Percentiles rank a stretch among this genome's conserved stretches.
These are phyloP conservation scores for Teunomyces panamensis DNA, from an alignment of 805 yeast species.

Conservation along the genomic window DNA sequence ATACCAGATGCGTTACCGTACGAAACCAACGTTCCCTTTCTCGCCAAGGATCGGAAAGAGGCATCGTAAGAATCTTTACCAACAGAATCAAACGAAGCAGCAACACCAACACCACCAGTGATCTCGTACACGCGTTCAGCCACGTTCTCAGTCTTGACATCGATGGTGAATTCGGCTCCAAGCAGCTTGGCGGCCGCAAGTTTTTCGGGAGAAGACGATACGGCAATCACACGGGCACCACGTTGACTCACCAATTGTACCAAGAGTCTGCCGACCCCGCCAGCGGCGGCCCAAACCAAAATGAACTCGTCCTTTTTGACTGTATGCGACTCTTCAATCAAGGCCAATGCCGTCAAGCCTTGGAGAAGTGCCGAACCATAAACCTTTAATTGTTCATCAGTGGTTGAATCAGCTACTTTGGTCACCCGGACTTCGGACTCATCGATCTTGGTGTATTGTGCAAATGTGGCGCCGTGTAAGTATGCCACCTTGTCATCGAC, in stretches of 20 bases:
- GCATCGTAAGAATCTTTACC: slow-evolving; percentile 75
- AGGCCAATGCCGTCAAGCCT: slow-evolving; percentile 77
- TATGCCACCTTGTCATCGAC: slow-evolving; percentile 76
- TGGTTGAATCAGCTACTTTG: slow-evolving; percentile 47
- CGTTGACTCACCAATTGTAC: slow-evolving; percentile 57
- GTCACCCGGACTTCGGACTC: slow-evolving; percentile 31
- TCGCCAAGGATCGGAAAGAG: slow-evolving; percentile 57
- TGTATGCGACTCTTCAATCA: slow-evolving; percentile 61
- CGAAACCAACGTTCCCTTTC: slow-evolving; percentile 72
- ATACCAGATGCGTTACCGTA: slow-evolving; percentile 88
- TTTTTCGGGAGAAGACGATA: slow-evolving; percentile 78
- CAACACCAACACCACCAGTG: slow-evolving; percentile 67
- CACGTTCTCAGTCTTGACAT: slow-evolving; percentile 53
- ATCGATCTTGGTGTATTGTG: slow-evolving; percentile 63
- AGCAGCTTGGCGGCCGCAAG: slow-evolving; percentile 57
- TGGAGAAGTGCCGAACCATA: slow-evolving; percentile 66
- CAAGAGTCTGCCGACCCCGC: slow-evolving; percentile 81
- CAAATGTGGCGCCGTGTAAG: slow-evolving; percentile 51
- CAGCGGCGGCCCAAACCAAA: slow-evolving; percentile 91
- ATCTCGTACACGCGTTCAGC: slow-evolving; percentile 52
- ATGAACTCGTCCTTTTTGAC: slow-evolving; percentile 69
- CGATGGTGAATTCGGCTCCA: slow-evolving; percentile 78
- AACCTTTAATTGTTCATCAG: slow-evolving; percentile 49
- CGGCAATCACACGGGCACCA: slow-evolving; percentile 83
- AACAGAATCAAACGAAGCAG: slow-evolving; percentile 67